Conservation (phyloP, 2,329 filamentous ascomycete species). For the Rosellinia necatrix region DNA sequence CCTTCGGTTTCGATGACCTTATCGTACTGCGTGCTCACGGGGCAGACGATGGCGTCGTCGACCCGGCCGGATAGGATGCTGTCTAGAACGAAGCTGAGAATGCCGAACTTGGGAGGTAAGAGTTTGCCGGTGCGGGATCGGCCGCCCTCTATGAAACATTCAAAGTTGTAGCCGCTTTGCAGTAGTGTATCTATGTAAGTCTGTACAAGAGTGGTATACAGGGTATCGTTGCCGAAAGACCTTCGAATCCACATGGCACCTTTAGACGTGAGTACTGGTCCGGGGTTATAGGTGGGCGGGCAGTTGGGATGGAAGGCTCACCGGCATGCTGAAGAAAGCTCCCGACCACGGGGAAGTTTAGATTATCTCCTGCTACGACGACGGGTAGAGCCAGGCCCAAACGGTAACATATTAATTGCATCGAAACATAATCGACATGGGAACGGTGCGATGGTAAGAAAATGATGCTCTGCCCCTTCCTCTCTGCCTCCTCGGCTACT, state of each 20-base stretch:
- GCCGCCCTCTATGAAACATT: constrained; percentile 97
- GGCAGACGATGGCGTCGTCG: constrained; percentile 89
- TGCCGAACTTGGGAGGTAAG: constrained; percentile 92
- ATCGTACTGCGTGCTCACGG: constrained; percentile 97
- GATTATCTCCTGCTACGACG: constrained; percentile 92
- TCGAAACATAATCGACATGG: constrained; percentile 93
- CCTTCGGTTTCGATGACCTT: constrained; percentile 98
- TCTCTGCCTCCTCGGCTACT: constrained; percentile 80
- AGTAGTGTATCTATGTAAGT: constrained; percentile 92
- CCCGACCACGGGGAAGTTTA: constrained; percentile 91
- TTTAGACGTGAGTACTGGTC: constrained; percentile 24
- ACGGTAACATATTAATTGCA: constrained; percentile 95
- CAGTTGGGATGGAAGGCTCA: constrained; percentile 23
- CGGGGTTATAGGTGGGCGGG: not conserved
- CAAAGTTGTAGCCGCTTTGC: constrained; percentile 89
- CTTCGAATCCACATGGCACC: constrained; percentile 91
- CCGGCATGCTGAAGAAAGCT: constrained; percentile 93
- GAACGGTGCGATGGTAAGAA: constrained; percentile 94
- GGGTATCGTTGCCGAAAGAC: constrained; percentile 86
- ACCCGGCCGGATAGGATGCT: constrained; percentile 87
- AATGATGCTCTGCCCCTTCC: constrained; percentile 92
- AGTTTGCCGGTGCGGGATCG: constrained; percentile 93
- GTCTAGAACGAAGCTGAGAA: constrained; percentile 88
- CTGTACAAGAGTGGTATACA: constrained; percentile 93
- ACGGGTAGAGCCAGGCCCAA: constrained; percentile 86